Conservation (phyloP, 768 basidiomycete species). For the Hemileccinum impolitum region DNA sequence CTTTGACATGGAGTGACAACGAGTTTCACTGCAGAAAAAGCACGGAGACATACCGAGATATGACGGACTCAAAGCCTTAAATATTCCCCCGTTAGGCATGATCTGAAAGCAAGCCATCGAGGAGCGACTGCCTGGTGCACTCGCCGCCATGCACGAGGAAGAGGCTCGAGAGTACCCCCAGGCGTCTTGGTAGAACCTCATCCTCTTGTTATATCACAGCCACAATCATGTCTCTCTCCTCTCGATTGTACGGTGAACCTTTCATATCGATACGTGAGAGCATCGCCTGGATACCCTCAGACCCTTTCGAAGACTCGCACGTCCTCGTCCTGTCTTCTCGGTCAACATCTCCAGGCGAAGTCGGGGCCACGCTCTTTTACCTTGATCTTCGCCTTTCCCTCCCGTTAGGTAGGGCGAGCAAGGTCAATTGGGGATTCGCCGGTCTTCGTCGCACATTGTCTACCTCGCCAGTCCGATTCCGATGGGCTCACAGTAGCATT, state of each 20-base stretch:
- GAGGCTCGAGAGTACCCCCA: background rate
- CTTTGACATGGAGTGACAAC: too few species aligned
- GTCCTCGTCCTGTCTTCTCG: slow-evolving; percentile 30
- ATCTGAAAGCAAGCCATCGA: slow-evolving; percentile 47
- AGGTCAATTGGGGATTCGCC: slow-evolving; percentile 23
- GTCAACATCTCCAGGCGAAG: slow-evolving; percentile 12
- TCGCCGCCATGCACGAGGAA: slow-evolving; percentile 8
- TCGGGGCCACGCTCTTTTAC: slow-evolving; percentile 20
- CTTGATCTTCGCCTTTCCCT: slow-evolving; percentile 27
- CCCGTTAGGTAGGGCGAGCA: slow-evolving; percentile 15
- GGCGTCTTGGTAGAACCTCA: slow-evolving; percentile 1
- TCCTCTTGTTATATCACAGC: background rate
- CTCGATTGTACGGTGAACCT: slow-evolving; percentile 13
- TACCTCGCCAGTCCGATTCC: slow-evolving; percentile 11
- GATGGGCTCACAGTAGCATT: slow-evolving; percentile 19
- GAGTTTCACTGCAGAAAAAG: background rate
- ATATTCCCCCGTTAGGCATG: slow-evolving; percentile 48
- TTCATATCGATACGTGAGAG: slow-evolving; percentile 20
- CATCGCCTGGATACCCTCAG: slow-evolving; percentile 21
- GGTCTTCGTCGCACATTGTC: slow-evolving; percentile 23
- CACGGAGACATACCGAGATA: slow-evolving; percentile 38
- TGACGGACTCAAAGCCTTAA: slow-evolving; percentile 42
- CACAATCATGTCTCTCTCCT: background rate
- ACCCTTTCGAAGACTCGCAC: slow-evolving; percentile 23
- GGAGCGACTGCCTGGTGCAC: slow-evolving; percentile 22